Percentiles rank a stretch among this genome's conserved stretches.
Evolutionary conservation across 768 basidiomycete genomes (phyloP).

Genomic region (Rhodocollybia butyracea): DNA sequence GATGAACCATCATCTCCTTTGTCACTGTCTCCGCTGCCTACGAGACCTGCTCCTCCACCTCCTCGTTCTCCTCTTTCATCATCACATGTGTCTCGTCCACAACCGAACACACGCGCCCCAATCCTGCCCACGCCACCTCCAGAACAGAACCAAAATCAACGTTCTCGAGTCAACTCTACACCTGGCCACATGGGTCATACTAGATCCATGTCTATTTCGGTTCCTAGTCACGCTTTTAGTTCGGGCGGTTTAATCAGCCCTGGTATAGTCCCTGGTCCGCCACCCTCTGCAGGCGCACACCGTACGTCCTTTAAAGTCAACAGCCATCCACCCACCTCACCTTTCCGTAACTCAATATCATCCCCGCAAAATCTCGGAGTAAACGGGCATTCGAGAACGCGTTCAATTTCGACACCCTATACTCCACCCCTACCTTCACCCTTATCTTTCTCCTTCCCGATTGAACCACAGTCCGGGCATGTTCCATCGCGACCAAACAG

Average conservation of each 20-base stretch:
- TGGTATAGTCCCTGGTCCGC: constrained; percentile 4
- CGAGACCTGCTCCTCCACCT: neutral
- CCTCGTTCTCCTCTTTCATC: neutral
- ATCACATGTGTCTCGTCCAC: neutral
- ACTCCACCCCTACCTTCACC: constrained; percentile 17
- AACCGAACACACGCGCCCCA: neutral
- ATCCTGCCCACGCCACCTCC: constrained; percentile 1
- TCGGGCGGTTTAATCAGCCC: neutral
- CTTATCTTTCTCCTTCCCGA: constrained; percentile 31
- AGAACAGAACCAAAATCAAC: neutral
- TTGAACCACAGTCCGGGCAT: constrained; percentile 3
- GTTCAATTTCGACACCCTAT: constrained; percentile 16
- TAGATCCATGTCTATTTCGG: constrained; percentile 7
- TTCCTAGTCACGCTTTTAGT: neutral
- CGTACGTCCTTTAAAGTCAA: constrained; percentile 19
- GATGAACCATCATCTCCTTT: neutral
- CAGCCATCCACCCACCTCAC: constrained; percentile 16
- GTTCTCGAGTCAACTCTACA: constrained; percentile 20
- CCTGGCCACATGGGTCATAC: constrained; percentile 10
- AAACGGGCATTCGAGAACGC: constrained; percentile 13
- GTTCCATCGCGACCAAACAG: neutral
- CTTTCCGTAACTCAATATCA: constrained; percentile 24
- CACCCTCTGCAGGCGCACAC: constrained; percentile 21
- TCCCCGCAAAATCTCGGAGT: constrained; percentile 6
- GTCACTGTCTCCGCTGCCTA: neutral